These are phyloP conservation scores for Apiospora sp. DNA, from an alignment of 2,329 filamentous ascomycete genomes.

Conservation along the genomic window DNA sequence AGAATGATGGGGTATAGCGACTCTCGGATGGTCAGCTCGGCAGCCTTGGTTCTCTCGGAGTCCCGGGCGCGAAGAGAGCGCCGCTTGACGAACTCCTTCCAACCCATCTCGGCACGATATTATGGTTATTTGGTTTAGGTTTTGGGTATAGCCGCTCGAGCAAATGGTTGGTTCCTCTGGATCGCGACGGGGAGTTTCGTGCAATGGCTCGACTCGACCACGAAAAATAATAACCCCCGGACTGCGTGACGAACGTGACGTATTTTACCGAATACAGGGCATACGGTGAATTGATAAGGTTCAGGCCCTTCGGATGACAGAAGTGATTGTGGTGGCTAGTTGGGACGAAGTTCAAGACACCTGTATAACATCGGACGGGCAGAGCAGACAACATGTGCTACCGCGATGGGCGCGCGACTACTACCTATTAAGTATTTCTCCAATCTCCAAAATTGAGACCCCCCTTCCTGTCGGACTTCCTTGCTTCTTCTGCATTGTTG, in stretches of 20 bases:
- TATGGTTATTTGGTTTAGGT: neutral
- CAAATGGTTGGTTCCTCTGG: neutral
- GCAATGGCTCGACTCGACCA: neutral
- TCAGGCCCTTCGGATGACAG: neutral
- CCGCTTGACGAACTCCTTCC: constrained; percentile 53
- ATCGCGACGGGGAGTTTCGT: neutral
- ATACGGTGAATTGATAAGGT: neutral
- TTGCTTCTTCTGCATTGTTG: neutral
- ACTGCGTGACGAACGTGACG: neutral
- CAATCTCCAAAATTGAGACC: neutral
- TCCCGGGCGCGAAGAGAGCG: constrained; percentile 50
- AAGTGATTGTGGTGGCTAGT: neutral
- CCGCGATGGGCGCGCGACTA: neutral
- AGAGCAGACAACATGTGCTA: neutral
- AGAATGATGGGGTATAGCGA: constrained; percentile 72
- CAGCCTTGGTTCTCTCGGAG: constrained; percentile 58
- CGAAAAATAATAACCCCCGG: neutral
- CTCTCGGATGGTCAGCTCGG: constrained; percentile 71
- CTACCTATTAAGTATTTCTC: neutral
- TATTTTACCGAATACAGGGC: neutral
- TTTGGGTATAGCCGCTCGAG: neutral
- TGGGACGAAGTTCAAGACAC: neutral
- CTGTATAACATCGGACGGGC: neutral
- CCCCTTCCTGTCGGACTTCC: neutral
- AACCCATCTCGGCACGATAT: constrained; percentile 45